Base-by-base conservation (phyloP, 192 early-diverging fungal species). In the Radiomyces spectabilis region DNA sequence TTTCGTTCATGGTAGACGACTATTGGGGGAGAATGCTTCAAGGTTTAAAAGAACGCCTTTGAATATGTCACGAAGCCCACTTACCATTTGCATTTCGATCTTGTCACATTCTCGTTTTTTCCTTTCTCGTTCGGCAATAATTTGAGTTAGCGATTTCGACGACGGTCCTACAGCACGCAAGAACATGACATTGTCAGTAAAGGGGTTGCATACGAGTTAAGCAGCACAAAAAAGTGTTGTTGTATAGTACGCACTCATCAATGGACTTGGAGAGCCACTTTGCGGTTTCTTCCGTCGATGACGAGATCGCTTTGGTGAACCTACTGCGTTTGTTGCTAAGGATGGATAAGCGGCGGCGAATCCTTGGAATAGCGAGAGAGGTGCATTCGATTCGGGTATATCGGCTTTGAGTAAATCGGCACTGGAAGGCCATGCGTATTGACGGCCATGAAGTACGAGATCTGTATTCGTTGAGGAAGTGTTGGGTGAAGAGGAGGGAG, bases 321-420 rank as follows among this genome's bases (percentile, higher is more conserved):
- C n/a, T n/a, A n/a, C n/a, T 9, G 34, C n/a, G 32, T 1, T 41
- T 9, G 41, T 44, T 13, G 56, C 26, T 9, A 53, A 73, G 15
- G 72, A 69, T 27, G 75, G 73, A 68, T 73, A 82, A 10, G 77
- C 61, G 13, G 73, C 71, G 19, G 72, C 68, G 43, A 75, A 82
- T 3, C 80, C 74, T 50, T 79, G 74, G 40, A 79, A 77, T 22
- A 82, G 47, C 5, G 80, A 82, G 7, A 81, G 64, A 4, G 72
- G 62, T 9, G 72, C 62, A 13, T 47, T 69, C 12, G 79, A 64
- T 32, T 76, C 79, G 19, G 79, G 79, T 41, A 81, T 76, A 13
- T 79, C 79, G 15, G 67, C 63, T 5, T 57, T 32, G 16, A 77
- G 38, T 4, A 79, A 43, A 21, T 65, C 58, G 19, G 68, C 62